Conservation (phyloP, 257 asterid species). For the Asclepias syriaca region DNA sequence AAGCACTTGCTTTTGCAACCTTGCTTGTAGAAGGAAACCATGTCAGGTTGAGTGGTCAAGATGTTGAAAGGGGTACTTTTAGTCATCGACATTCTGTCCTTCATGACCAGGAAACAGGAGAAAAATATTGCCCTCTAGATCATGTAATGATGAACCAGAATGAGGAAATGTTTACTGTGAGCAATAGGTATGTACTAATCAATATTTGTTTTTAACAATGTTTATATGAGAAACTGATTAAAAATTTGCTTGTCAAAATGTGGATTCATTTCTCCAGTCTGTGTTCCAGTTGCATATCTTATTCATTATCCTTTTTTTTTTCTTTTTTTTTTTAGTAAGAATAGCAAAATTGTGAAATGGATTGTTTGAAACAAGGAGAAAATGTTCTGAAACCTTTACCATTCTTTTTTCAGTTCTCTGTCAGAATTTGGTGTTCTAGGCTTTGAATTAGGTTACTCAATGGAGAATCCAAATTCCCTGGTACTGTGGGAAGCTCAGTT, state of each 20-base stretch:
- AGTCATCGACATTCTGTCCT: slow-evolving; percentile 92
- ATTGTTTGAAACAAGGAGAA: not conserved
- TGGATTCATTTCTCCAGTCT: not conserved
- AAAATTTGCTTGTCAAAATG: not conserved
- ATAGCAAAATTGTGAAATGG: not conserved
- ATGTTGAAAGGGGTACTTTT: slow-evolving; percentile 97
- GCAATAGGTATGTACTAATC: slow-evolving; percentile 67
- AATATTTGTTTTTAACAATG: slow-evolving; percentile 1
- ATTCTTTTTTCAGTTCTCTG: slow-evolving; percentile 58
- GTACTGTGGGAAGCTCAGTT: slow-evolving; percentile 99
- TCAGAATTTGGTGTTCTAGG: slow-evolving; percentile 94
- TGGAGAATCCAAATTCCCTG: slow-evolving; percentile 94
- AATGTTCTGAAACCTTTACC: not conserved
- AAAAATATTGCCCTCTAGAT: slow-evolving; percentile 80
- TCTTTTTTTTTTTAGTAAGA: not conserved
- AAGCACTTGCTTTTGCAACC: slow-evolving; percentile 97
- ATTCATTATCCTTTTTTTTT: not conserved
- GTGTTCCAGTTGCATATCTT: not conserved
- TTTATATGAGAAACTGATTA: not conserved
- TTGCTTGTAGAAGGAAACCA: slow-evolving; percentile 94
- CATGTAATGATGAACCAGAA: slow-evolving; percentile 80
- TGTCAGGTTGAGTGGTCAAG: slow-evolving; percentile 98
- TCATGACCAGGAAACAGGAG: slow-evolving; percentile 95
- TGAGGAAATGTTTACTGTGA: slow-evolving; percentile 96
- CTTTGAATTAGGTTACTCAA: slow-evolving; percentile 89